phyloP scores from a whole-genome alignment of 1,284 basidiomycete genomes.

The Sphagnurus paluster region DNA sequence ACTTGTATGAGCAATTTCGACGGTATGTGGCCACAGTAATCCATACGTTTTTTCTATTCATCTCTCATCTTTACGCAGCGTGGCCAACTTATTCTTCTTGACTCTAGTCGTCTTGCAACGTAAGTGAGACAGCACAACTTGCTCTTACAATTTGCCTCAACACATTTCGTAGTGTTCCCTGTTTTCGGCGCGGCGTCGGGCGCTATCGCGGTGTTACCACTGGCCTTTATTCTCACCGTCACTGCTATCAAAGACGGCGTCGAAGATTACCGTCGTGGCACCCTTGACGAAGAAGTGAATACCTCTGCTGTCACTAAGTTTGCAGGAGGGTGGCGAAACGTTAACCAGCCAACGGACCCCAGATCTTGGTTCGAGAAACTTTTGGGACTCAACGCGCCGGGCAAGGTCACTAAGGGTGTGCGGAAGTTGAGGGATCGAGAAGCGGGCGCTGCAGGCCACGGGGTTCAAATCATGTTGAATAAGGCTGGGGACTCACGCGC shows the following conservation, averaged over 20 bases:
- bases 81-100: constrained; percentile 94
- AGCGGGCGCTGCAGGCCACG: constrained; percentile 54
- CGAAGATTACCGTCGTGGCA: constrained; percentile 89
- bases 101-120: constrained; percentile 81
- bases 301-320: constrained; percentile 87
- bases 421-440: constrained; percentile 84
- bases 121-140: constrained; percentile 33
- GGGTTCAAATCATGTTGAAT: constrained; percentile 62
- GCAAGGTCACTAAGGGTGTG: constrained; percentile 83
- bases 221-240: constrained; percentile 85
- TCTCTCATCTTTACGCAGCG: constrained; percentile 40
- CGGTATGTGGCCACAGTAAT: constrained; percentile 45
- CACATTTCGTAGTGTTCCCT: constrained; percentile 60
- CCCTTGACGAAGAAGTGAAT: constrained; percentile 90
- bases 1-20: constrained; percentile 89
- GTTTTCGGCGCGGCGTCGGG: constrained; percentile 89
- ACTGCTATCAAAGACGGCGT: constrained; percentile 95
- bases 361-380: constrained; percentile 76
- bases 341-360: constrained; percentile 83
- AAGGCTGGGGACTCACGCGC: constrained; percentile 48
- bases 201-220: constrained; percentile 82
- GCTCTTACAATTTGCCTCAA: constrained; percentile 9
- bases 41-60: constrained; percentile 5
- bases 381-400: constrained; percentile 67
- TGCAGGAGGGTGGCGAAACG: constrained; percentile 81